phyloP scores from a whole-genome alignment of 495 filamentous ascomycete genomes.

The Daldinia vernicosa region DNA sequence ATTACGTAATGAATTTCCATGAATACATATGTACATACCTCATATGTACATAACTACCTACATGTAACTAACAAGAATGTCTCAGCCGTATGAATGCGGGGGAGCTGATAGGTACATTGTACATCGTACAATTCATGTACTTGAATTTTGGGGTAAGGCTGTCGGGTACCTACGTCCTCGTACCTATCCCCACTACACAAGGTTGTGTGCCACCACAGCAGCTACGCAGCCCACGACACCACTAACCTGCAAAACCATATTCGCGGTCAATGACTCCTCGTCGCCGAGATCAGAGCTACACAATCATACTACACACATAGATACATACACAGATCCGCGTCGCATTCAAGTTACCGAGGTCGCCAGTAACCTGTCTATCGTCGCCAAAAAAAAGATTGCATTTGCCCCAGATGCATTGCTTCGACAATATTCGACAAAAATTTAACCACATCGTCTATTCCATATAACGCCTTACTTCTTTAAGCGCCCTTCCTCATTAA shows the following conservation, averaged over 20 bases:
- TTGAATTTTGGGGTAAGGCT: background rate
- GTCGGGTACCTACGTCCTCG: background rate
- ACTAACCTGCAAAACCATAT: background rate
- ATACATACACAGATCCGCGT: constrained; percentile 1
- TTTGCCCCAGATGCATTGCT: constrained; percentile 33
- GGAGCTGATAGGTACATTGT: background rate
- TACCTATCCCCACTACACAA: background rate
- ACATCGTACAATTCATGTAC: too few relatives aligned
- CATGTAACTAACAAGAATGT: too few relatives aligned
- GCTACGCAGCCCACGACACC: background rate
- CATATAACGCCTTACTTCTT: constrained; percentile 20
- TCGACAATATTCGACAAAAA: background rate
- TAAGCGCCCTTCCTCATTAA: background rate
- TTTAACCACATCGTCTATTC: constrained; percentile 17
- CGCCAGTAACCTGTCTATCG: background rate
- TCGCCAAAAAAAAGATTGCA: constrained; percentile 4
- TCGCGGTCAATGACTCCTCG: background rate
- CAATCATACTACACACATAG: background rate
- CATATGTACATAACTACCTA: too few relatives aligned
- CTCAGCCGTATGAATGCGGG: background rate
- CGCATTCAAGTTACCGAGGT: constrained; percentile 20
- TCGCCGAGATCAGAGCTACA: background rate
- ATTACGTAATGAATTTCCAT: background rate
- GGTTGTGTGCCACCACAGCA: background rate
- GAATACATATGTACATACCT: too few relatives aligned